Percentiles rank a stretch among this genome's conserved stretches.
Evolutionary conservation across 1,139 yeast genomes (phyloP).

Genomic region (Saccharomyces hybrid): DNA sequence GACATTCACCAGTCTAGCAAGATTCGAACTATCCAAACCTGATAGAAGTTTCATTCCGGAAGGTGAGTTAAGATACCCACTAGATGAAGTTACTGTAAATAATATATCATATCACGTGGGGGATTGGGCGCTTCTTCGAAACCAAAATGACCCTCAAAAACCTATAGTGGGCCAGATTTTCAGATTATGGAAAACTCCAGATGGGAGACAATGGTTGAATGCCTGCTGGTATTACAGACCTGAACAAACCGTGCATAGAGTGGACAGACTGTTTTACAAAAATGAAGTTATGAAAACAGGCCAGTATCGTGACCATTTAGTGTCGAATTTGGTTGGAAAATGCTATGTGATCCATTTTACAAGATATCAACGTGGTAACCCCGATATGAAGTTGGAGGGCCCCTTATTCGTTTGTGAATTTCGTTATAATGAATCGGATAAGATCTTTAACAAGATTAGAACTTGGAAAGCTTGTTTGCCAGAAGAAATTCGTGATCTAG

Average conservation of each 20-base stretch:
- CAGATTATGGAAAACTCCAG: slow-evolving; percentile 77
- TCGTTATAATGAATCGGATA: slow-evolving; percentile 85
- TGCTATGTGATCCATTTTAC: slow-evolving; percentile 94
- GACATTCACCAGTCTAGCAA: slow-evolving; percentile 53
- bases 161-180: slow-evolving; percentile 93
- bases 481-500: slow-evolving; percentile 82
- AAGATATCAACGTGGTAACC: slow-evolving; percentile 89
- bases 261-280: slow-evolving; percentile 78
- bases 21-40: slow-evolving; percentile 68
- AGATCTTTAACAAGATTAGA: slow-evolving; percentile 85
- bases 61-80: slow-evolving; percentile 66
- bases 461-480: slow-evolving; percentile 99
- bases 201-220: slow-evolving; percentile 80
- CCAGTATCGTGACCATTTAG: slow-evolving; percentile 88
- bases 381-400: slow-evolving; percentile 69
- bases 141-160: slow-evolving; percentile 78
- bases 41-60: slow-evolving; percentile 71
- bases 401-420: slow-evolving; percentile 92
- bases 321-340: slow-evolving; percentile 82
- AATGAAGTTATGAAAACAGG: slow-evolving; percentile 96
- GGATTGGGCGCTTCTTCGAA: slow-evolving; percentile 85
- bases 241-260: slow-evolving; percentile 92
- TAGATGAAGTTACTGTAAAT: slow-evolving; percentile 64
- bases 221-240: slow-evolving; percentile 98
- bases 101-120: slow-evolving; percentile 78